Evolutionary conservation across 805 yeast genomes (phyloP).

Genomic region (Isabelozyma pseudorhagii): DNA sequence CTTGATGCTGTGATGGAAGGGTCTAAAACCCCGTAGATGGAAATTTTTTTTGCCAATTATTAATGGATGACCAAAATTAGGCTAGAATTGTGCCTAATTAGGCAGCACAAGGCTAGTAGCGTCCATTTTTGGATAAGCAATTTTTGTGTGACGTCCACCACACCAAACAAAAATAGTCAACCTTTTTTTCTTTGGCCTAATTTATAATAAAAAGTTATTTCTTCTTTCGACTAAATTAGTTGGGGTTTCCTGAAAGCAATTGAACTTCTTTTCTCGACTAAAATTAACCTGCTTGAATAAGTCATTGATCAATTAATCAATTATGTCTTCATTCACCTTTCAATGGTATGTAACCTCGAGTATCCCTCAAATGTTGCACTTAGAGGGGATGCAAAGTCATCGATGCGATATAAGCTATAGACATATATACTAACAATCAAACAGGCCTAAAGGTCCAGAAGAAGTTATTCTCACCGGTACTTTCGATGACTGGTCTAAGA

Average conservation of each 20-base stretch:
- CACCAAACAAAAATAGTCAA: background rate
- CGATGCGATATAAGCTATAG: background rate
- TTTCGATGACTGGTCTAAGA: constrained; percentile 63
- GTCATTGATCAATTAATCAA: background rate
- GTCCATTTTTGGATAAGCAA: background rate
- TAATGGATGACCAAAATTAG: background rate
- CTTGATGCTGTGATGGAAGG: background rate
- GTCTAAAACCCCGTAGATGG: background rate
- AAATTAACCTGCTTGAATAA: background rate
- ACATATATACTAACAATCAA: constrained; percentile 19
- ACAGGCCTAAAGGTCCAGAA: constrained; percentile 43
- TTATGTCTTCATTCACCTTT: constrained; percentile 5
- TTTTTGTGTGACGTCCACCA: background rate
- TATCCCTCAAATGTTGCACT: background rate
- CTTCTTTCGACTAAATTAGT: background rate
- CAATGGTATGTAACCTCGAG: constrained; percentile 3
- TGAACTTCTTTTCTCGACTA: background rate
- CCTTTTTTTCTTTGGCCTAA: background rate
- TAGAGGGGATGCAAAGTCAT: background rate
- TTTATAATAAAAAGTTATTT: background rate
- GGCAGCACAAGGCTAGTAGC: background rate
- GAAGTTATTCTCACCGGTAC: constrained; percentile 69
- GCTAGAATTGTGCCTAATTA: background rate
- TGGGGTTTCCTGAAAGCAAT: background rate
- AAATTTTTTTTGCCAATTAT: no score